Evolutionary conservation across 768 basidiomycete species (phyloP).

Genomic region (Boletus eberwhitei): DNA sequence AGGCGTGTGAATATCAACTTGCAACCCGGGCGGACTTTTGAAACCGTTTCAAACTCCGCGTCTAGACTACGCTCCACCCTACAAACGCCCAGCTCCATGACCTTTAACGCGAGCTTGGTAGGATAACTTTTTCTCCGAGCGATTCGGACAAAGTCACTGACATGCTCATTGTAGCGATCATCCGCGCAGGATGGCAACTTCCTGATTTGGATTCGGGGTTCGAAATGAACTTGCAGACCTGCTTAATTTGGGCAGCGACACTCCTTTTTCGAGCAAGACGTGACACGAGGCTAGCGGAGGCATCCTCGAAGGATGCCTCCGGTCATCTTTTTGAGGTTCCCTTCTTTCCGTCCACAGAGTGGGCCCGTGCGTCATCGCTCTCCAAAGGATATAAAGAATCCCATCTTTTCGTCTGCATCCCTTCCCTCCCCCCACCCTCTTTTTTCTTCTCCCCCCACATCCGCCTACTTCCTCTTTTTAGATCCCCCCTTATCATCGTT

Average conservation of each 20-base stretch:
- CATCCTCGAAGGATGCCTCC: conserved; percentile 22
- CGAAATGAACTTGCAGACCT: conserved; percentile 28
- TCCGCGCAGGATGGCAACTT: conserved; percentile 12
- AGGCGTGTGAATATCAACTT: too few relatives aligned
- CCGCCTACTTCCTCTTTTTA: conserved; percentile 17
- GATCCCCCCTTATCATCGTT: conserved; percentile 5
- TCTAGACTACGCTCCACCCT: too few relatives aligned
- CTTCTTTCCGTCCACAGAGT: conserved; percentile 16
- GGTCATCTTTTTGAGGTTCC: conserved; percentile 15
- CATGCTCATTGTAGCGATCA: conserved; percentile 9
- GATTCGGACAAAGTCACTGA: not conserved
- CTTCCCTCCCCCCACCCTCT: conserved; percentile 6
- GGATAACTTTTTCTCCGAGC: not conserved
- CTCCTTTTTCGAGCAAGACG: conserved; percentile 5
- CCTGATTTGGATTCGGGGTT: conserved; percentile 16
- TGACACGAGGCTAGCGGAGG: conserved; percentile 21
- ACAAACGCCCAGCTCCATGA: too few relatives aligned
- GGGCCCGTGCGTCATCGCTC: conserved; percentile 31
- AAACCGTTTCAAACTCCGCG: not conserved
- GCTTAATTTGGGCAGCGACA: conserved; percentile 21
- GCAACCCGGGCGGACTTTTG: not conserved
- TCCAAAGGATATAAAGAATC: conserved; percentile 24
- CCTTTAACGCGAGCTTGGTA: too few relatives aligned
- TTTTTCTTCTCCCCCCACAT: conserved; percentile 14
- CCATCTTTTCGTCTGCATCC: conserved; percentile 5